Conservation (phyloP, 495 filamentous ascomycete species). For the Penicillium diatomitis region DNA sequence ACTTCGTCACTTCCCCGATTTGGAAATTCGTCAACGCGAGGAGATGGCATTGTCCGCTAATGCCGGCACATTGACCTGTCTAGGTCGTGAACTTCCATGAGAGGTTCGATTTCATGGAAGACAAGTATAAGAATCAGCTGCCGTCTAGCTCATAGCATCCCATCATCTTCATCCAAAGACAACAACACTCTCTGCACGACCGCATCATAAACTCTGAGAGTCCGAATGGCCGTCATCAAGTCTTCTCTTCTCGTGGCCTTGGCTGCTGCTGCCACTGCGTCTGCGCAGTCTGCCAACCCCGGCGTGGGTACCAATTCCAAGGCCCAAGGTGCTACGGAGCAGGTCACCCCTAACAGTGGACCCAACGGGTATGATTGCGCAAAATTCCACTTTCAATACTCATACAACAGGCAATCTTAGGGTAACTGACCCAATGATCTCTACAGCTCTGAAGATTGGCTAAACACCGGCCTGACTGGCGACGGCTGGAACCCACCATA, state of each 20-base stretch:
- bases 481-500: constrained; percentile 25
- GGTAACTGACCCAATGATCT: neutral
- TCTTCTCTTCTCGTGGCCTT: constrained; percentile 4
- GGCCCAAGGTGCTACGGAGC: constrained; percentile 19
- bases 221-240: constrained; percentile 7
- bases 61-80: too few relatives aligned
- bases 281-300: constrained; percentile 19
- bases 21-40: neutral
- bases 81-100: too few relatives aligned
- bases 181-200: neutral
- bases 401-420: neutral
- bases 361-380: constrained; percentile 18
- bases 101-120: too few relatives aligned
- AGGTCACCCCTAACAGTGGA: constrained; percentile 17
- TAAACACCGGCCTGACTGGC: constrained; percentile 22
- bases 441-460: constrained; percentile 25
- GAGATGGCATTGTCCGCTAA: neutral
- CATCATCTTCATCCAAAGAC: neutral
- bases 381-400: neutral
- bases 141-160: neutral
- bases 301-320: constrained; percentile 20
- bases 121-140: too few relatives aligned
- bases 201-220: neutral
- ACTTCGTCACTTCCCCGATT: neutral
- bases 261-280: neutral